phyloP scores from a whole-genome alignment of 768 basidiomycete genomes.

The Lentinula guzmanii region DNA sequence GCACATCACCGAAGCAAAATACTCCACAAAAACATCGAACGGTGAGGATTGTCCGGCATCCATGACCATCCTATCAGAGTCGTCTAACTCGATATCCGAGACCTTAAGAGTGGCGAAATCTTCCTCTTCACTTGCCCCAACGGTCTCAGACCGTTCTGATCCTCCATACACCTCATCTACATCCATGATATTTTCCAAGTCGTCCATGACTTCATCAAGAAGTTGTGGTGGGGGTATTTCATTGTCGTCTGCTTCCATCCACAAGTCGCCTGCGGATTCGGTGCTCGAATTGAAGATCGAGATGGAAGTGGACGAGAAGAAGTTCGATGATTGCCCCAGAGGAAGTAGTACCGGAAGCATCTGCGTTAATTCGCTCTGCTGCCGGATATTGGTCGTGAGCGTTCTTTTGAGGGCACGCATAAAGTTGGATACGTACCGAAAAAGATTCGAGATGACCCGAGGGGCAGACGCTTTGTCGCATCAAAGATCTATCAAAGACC shows the following conservation, averaged over 20 bases:
- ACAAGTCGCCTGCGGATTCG: background rate
- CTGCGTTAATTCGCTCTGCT: background rate
- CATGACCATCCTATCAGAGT: background rate
- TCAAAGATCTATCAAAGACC: background rate
- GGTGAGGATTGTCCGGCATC: background rate
- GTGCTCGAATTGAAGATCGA: background rate
- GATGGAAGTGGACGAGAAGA: background rate
- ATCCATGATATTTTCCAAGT: background rate
- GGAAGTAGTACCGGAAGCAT: background rate
- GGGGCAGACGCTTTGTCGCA: background rate
- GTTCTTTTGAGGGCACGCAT: background rate
- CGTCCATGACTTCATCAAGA: background rate
- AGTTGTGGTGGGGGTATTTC: background rate
- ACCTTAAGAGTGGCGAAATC: background rate
- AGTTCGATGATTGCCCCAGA: background rate
- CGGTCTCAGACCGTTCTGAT: background rate
- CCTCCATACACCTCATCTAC: background rate
- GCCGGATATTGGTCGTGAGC: background rate
- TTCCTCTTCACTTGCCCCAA: background rate
- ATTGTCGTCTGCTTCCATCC: background rate
- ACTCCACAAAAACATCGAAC: constrained; percentile 1
- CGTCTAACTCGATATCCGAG: background rate
- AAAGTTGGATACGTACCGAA: background rate
- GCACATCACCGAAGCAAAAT: constrained; percentile 1
- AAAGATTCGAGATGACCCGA: background rate